Conservation (phyloP, 2,329 filamentous ascomycete species). For the Ophioceras dolichostomum region DNA sequence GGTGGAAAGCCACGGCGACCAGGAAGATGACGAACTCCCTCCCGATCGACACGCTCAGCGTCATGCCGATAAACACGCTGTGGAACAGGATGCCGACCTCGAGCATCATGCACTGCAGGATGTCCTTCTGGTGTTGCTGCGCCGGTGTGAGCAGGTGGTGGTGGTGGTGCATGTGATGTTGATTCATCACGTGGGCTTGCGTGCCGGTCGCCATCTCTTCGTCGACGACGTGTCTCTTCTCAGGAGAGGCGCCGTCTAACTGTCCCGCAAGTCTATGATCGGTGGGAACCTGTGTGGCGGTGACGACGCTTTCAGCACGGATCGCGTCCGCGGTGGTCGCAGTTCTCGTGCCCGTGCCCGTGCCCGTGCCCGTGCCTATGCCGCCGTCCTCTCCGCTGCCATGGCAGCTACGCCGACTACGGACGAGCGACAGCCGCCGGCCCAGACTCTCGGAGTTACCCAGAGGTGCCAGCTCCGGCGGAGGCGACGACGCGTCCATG, state of each 20-base stretch:
- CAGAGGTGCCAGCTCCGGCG: slow-evolving; percentile 9
- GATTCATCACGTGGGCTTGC: background rate
- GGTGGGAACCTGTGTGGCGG: too few species aligned
- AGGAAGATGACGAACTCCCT: slow-evolving; percentile 68
- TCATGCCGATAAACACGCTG: slow-evolving; percentile 77
- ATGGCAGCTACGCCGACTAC: too few species aligned
- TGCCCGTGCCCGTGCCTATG: background rate
- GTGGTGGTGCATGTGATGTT: background rate
- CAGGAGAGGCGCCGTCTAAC: too few species aligned
- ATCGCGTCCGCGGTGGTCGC: background rate
- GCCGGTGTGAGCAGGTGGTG: slow-evolving; percentile 27
- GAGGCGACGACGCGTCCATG: background rate
- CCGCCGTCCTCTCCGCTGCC: too few species aligned
- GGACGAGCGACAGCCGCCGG: slow-evolving; percentile 14
- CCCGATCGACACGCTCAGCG: slow-evolving; percentile 65
- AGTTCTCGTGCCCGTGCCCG: background rate
- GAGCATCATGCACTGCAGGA: slow-evolving; percentile 65
- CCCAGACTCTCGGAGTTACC: slow-evolving; percentile 21
- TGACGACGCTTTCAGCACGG: background rate
- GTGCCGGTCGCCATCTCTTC: background rate
- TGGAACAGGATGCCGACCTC: slow-evolving; percentile 77
- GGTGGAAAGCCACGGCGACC: slow-evolving; percentile 69
- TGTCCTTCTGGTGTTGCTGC: slow-evolving; percentile 46
- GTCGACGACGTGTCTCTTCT: too few species aligned
- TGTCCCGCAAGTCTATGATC: too few species aligned